phyloP scores from a whole-genome alignment of 169 alveolate species.

The Plasmodium gallinaceum region DNA sequence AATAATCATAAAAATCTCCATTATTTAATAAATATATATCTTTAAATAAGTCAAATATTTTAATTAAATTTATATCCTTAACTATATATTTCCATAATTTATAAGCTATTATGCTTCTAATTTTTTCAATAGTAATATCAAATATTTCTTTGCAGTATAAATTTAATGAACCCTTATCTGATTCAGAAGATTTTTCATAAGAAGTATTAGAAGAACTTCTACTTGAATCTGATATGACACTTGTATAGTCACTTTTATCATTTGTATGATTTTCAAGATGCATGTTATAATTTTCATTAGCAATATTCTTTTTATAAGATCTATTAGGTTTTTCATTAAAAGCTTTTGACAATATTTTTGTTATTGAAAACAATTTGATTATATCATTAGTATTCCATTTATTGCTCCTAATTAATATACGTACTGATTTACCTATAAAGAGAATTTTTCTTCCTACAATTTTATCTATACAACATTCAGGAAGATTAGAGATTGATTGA shows the following conservation, averaged over 20 bases:
- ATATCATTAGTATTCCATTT: slow-evolving; percentile 72
- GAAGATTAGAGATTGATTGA: slow-evolving; percentile 70
- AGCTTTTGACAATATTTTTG: slow-evolving; percentile 72
- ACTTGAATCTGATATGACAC: neutral
- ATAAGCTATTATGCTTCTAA: slow-evolving; percentile 79
- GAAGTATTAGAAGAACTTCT: slow-evolving; percentile 13
- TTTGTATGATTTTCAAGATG: neutral
- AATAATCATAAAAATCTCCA: slow-evolving; percentile 78
- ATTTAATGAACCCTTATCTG: slow-evolving; percentile 19
- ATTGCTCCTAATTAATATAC: slow-evolving; percentile 80
- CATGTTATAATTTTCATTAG: neutral
- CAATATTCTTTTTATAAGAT: neutral
- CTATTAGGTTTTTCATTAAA: slow-evolving; percentile 38
- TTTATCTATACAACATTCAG: slow-evolving; percentile 75
- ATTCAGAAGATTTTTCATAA: slow-evolving; percentile 38
- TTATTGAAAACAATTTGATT: slow-evolving; percentile 64
- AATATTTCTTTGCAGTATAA: slow-evolving; percentile 71
- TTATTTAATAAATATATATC: slow-evolving; percentile 79
- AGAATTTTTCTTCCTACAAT: slow-evolving; percentile 74
- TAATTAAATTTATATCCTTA: slow-evolving; percentile 72
- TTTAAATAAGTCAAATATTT: slow-evolving; percentile 75
- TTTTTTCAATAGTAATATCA: slow-evolving; percentile 79
- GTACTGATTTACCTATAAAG: slow-evolving; percentile 82
- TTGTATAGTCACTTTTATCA: neutral
- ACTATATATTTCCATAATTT: slow-evolving; percentile 81